Evolutionary conservation across 257 asterid genomes (phyloP), one percentile per base, ranked within the genome.

Genomic region (Solanum sparsipilum): DNA sequence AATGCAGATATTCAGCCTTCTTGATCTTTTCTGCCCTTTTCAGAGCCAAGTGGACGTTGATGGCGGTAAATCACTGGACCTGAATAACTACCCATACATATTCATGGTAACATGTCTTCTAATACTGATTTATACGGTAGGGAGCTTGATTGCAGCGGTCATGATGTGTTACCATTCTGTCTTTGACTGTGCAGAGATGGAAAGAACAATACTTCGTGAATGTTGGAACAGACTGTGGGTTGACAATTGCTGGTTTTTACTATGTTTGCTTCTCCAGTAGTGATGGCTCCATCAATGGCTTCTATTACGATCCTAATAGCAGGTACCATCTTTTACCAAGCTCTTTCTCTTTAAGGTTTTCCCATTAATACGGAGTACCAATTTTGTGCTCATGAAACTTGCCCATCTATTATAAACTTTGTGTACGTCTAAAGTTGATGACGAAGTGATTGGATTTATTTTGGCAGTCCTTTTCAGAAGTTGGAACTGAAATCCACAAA

Each of bases 221-320:
- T 56, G 99, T 96, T 34, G 99, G 99, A 85, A 93, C 96, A 18
- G 99, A 97, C 86, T 97, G 99, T 85, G 99, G 99, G 70, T 93
- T 97, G 86, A 97, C 99, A 34, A 97, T 97, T 84, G 99, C 99
- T 87, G 99, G 99, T 32, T 97, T 97, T 90, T 97, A 97, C 93
- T 97, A 97, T 70, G 99, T 96, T 70, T 97, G 99, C 93, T 97
- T 97, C 92, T 97, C 99, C 29, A 96, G 98, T 87, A 92, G 91
- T 38, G 99, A 97, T 89, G 99, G 99, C 84, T 97, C 99, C 68
- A 93, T 96, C 75, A 94, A 91, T 89, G 99, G 99, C 88, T 97
- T 93, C 94, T 97, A 96, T 90, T 97, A 96, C 87, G 99, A 97
- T 91, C 99, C 99, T 60, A 96, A 96, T 90, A 97, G 99, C 99